Percentiles rank a stretch among this genome's conserved stretches.
Evolutionary conservation across 2,329 filamentous ascomycete species (phyloP).

Genomic region (Paraconiothyrium sp.): DNA sequence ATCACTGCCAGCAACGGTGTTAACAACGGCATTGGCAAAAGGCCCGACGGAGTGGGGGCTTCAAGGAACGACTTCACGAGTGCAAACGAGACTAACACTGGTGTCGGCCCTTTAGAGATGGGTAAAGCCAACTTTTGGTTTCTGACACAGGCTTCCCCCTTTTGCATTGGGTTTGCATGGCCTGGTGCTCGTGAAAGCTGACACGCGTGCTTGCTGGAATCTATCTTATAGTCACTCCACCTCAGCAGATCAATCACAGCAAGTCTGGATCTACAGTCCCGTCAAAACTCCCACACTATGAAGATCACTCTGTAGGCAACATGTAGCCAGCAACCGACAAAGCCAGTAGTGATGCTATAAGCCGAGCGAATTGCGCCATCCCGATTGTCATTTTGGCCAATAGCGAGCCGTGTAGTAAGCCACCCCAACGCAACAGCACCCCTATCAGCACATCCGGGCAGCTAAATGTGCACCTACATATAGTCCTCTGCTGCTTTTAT

Average conservation of each 20-base stretch:
- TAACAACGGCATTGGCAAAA: neutral
- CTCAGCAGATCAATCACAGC: neutral
- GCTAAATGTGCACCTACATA: neutral
- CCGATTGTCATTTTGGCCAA: constrained; percentile 1
- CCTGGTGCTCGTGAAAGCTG: no score
- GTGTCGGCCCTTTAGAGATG: neutral
- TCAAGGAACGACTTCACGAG: neutral
- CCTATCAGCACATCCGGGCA: neutral
- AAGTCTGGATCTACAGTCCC: no score
- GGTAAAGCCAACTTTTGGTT: no score
- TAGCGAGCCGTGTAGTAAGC: neutral
- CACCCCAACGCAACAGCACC: neutral
- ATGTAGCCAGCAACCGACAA: neutral
- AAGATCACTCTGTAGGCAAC: neutral
- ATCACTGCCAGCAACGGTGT: neutral
- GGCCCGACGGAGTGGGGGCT: neutral
- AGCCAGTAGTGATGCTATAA: constrained; percentile 7
- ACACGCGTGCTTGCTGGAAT: no score
- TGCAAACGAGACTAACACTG: neutral
- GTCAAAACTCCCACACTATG: neutral
- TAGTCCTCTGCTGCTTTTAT: neutral
- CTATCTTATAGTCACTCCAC: neutral
- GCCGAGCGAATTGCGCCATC: constrained; percentile 15
- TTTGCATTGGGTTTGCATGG: no score
- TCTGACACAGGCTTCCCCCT: no score